Conservation (phyloP, 345 rosid species). For the Gossypium anomalum region DNA sequence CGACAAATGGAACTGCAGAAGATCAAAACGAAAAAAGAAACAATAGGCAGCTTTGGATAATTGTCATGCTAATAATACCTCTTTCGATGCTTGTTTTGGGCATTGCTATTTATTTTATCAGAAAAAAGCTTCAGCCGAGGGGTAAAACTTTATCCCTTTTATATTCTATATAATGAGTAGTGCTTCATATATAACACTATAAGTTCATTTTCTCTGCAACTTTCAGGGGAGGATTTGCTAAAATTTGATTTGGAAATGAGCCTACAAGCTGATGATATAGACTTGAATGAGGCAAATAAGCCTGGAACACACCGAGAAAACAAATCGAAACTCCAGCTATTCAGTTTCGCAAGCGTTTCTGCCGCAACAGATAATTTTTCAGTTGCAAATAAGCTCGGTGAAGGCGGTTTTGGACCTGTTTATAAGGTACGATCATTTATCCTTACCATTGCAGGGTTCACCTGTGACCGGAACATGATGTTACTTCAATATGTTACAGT, state of each 20-base stretch:
- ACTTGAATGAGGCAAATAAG: background rate
- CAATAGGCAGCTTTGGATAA: background rate
- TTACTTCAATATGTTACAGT: background rate
- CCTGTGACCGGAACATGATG: background rate
- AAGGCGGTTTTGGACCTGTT: conserved; percentile 53
- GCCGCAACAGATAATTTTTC: conserved; percentile 41
- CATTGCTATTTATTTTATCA: background rate
- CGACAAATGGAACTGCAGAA: background rate
- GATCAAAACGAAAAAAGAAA: background rate
- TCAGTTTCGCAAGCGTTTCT: conserved; percentile 35
- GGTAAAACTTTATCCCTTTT: background rate
- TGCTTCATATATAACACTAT: background rate
- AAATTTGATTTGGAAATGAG: conserved; percentile 8
- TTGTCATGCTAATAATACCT: background rate
- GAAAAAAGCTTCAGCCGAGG: background rate
- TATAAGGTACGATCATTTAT: conserved; percentile 29
- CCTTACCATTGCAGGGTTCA: background rate
- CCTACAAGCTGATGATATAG: background rate
- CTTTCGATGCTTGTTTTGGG: background rate
- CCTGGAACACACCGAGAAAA: background rate
- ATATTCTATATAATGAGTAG: background rate
- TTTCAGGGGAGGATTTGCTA: conserved; percentile 16
- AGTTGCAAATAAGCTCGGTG: conserved; percentile 36
- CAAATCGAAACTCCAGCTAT: conserved; percentile 12
- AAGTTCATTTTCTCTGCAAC: background rate